Percentiles rank a stretch among this genome's conserved stretches.
Conservation (phyloP, 2,329 filamentous ascomycete genomes). For the Diplodia intermedia region DNA sequence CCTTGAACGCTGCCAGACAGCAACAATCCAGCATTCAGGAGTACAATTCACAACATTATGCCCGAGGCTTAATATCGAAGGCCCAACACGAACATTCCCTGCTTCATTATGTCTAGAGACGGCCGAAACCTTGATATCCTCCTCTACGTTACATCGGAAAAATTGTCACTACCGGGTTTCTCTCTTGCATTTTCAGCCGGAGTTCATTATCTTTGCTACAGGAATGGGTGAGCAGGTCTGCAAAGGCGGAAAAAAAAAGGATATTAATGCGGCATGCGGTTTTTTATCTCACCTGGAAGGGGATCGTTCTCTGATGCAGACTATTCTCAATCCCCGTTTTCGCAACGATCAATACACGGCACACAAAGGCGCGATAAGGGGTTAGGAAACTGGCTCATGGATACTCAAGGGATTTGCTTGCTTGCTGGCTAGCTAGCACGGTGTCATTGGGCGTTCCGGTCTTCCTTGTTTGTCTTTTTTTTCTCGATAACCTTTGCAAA, state of each 20-base stretch:
- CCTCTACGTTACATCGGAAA: background rate
- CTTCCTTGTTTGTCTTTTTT: background rate
- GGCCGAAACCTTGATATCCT: constrained; percentile 21
- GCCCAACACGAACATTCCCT: background rate
- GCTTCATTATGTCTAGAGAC: constrained; percentile 22
- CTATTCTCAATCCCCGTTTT: background rate
- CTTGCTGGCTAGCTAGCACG: constrained; percentile 8
- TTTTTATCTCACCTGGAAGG: background rate
- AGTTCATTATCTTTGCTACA: constrained; percentile 5
- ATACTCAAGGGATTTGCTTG: background rate
- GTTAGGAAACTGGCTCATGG: background rate
- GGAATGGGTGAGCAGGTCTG: background rate
- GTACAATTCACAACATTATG: background rate
- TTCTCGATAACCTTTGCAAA: background rate
- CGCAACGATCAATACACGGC: background rate
- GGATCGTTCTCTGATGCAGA: background rate
- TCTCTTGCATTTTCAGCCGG: constrained; percentile 16
- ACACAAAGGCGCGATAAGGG: background rate
- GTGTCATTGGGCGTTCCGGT: constrained; percentile 7
- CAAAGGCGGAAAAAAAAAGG: background rate
- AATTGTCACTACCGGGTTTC: constrained; percentile 6
- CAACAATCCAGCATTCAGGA: background rate
- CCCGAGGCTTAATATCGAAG: background rate
- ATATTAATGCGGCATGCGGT: constrained; percentile 1
- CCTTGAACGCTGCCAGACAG: background rate